Evolutionary conservation across 352 stramenopile genomes (phyloP).

Genomic region (Plasmopara halstedii): DNA sequence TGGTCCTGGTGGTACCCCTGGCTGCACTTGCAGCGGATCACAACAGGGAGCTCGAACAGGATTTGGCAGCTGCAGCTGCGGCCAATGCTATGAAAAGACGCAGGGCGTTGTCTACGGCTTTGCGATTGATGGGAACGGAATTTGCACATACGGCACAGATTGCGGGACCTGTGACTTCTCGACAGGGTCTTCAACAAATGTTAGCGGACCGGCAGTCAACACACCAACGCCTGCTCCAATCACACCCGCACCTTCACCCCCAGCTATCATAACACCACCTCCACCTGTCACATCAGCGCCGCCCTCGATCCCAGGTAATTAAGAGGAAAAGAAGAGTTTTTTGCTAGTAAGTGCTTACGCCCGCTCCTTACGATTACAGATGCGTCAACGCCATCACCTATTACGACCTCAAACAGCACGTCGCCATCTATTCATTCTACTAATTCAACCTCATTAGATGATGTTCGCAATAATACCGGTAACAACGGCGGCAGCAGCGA

Average conservation of each 20-base stretch:
- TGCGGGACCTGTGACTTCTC: conserved; percentile 22
- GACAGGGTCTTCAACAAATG: background rate
- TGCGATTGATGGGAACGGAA: conserved; percentile 15
- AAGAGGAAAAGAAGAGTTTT: background rate
- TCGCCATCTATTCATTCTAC: conserved; percentile 3
- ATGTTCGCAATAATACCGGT: background rate
- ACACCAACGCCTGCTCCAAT: conserved; percentile 2
- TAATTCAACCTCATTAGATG: conserved; percentile 8
- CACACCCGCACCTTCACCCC: background rate
- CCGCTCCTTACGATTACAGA: conserved; percentile 1
- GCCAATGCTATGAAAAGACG: conserved; percentile 29
- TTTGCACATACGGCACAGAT: conserved; percentile 24
- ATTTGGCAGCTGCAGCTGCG: conserved; percentile 24
- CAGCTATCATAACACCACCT: background rate
- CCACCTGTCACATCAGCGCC: conserved; percentile 2
- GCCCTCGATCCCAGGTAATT: conserved; percentile 6
- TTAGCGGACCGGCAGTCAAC: background rate
- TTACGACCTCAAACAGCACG: conserved; percentile 1
- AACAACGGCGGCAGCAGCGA: conserved; percentile 5
- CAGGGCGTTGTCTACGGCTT: conserved; percentile 25
- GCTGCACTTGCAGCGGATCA: conserved; percentile 28
- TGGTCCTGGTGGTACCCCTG: conserved; percentile 10
- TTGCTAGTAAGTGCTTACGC: background rate
- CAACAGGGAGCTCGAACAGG: conserved; percentile 16
- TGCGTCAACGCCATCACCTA: conserved; percentile 6